Evolutionary conservation across 2,329 filamentous ascomycete genomes (phyloP), one percentile per base, ranked within the genome.

Genomic region (Alternaria consortialis): DNA sequence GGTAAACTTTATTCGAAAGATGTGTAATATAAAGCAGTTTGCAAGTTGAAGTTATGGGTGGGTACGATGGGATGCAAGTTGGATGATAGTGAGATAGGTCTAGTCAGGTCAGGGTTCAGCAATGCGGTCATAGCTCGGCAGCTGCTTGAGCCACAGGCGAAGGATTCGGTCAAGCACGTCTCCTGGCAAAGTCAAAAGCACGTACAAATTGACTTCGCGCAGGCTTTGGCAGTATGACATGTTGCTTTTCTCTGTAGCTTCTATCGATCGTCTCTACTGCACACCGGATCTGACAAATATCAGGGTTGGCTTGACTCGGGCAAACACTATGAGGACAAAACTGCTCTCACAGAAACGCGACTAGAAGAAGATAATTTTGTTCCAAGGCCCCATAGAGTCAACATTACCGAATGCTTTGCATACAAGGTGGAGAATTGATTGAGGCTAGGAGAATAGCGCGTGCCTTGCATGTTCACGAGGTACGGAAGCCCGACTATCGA

Each of bases 51-150:
- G 15, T 46, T 25, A 15, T 44, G 39, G 23, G 44, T 40, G 51
- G 32, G 53, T 47, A 29, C 47, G 53, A 39, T 15, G 47, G 34
- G 29, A 31, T 48, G 58, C 56, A 46, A 64, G 56, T 46, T 56
- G 46, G 57, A 37, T 20, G 53, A 56, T 29, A 15, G 57, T 20
- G 44, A 32, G 39, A 31, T 42, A 43, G 61, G 55, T 53, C 58
- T 53, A 39, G 50, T 48, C 40, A 53, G 47, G 58, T 47, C 53
- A 60, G 58, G 53, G 56, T 60, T 56, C 57, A 50, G 29, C 56
- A 56, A 69, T 69, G 63, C 63, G 62, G 60, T 66, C 62, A 65
- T 66, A 68, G 64, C 66, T 66, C 62, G 48, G 58, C 53, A 43
- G 48, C 56, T 37, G 53, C 46, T 46, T 44, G 57, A 50, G 44